Percentiles rank a stretch among this genome's conserved stretches.
phyloP scores from a whole-genome alignment of 257 asterid genomes.

The Mitragyna speciosa region DNA sequence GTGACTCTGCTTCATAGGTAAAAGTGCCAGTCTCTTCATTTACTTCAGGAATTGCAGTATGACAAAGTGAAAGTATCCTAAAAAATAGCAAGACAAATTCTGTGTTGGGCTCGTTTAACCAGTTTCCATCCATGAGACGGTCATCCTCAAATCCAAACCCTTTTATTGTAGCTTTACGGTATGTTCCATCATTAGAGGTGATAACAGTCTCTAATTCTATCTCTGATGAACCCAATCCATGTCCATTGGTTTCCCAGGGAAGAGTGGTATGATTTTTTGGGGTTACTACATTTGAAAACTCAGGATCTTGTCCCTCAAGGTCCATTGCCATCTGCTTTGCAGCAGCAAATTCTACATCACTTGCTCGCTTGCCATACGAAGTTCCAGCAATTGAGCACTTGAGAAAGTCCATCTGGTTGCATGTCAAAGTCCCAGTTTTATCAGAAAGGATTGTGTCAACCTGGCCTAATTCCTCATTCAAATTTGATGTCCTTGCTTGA shows the following conservation, averaged over 20 bases:
- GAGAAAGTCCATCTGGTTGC: slow-evolving; percentile 97
- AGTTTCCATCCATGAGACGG: slow-evolving; percentile 76
- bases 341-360: slow-evolving; percentile 96
- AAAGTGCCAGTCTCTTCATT: slow-evolving; percentile 67
- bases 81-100: slow-evolving; percentile 67
- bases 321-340: slow-evolving; percentile 89
- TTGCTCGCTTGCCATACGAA: slow-evolving; percentile 70
- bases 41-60: slow-evolving; percentile 88
- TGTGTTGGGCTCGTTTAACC: slow-evolving; percentile 67
- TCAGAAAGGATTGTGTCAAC: slow-evolving; percentile 90
- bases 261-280: slow-evolving; percentile 30
- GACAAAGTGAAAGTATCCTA: slow-evolving; percentile 82
- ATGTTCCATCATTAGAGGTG: slow-evolving; percentile 52
- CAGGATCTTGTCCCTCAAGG: slow-evolving; percentile 48
- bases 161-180: slow-evolving; percentile 52
- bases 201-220: slow-evolving; percentile 68
- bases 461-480: slow-evolving; percentile 93
- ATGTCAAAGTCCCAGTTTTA: slow-evolving; percentile 93
- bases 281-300: slow-evolving; percentile 20
- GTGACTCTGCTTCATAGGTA: slow-evolving; percentile 90
- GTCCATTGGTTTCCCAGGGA: slow-evolving; percentile 40
- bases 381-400: slow-evolving; percentile 92
- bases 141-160: slow-evolving; percentile 91
- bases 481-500: slow-evolving; percentile 89
- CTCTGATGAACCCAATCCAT: slow-evolving; percentile 44